Evolutionary conservation across 495 filamentous ascomycete species (phyloP), one percentile per base, ranked within the genome.

Genomic region (Pseudevernia furfuracea): DNA sequence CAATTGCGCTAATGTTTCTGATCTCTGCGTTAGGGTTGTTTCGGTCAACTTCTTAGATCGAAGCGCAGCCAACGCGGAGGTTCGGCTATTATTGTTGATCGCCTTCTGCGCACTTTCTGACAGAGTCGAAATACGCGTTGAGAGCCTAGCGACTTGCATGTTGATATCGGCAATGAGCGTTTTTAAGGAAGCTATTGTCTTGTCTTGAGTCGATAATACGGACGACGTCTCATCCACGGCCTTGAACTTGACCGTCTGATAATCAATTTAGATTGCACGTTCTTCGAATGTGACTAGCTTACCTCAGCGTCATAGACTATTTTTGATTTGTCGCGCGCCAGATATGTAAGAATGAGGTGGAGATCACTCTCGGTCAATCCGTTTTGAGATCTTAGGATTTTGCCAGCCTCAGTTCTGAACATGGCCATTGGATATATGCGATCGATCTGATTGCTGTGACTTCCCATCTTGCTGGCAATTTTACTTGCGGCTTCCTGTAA

Each of bases 31-130:
- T 0, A 97, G 79, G 41, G 83, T 87, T 11, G 81, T 77, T 71
- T 95, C 91, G 32, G 85, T 85, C 6, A 88, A 76, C 71, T 94
- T 97, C 75, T 89, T 96, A 0, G 84, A 88, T 43, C 85, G 85
- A n/a, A 98, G 79, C 0, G 91, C 85, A 0, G 87, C 83, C 4
- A 91, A 77, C 9, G 94, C 94, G 0, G 85, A 80, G 10, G 86
- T 74, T n/a, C 82, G 77, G 72, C 94, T 91, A 67, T 90, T 89
- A 14, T 80, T 79, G 1, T 74, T 71, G 4, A 97, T 81, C 0
- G 90, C 89, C 14, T 79, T 77, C 44, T 86, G 86, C 0, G 91
- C 91, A 21, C 73, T 78, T n/a, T 67, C 52, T 37, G 78, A 82
- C 17, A 82, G 73, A 23, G 74, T 74, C 0, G 70, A 71, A 60